phyloP scores from a whole-genome alignment of 306 rosid genomes.

The Nissolia schottii region DNA sequence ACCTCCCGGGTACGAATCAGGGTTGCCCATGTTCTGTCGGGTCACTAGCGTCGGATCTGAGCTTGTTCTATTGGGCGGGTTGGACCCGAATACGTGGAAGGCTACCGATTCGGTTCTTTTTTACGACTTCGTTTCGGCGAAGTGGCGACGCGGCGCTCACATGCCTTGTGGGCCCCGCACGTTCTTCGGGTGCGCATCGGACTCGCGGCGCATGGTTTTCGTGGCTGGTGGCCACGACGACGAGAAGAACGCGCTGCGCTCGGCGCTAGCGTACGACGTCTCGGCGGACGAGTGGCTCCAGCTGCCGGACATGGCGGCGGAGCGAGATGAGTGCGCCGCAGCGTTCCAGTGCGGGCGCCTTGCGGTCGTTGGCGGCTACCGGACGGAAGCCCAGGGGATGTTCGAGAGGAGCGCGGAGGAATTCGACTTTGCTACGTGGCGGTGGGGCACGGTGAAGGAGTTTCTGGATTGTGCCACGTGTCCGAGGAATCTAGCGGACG shows the following conservation, averaged over 20 bases:
- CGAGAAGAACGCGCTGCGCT: conserved; percentile 57
- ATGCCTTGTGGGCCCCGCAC: conserved; percentile 63
- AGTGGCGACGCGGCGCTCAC: conserved; percentile 56
- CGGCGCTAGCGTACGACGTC: conserved; percentile 53
- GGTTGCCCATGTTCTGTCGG: conserved; percentile 67
- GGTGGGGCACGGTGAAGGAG: conserved; percentile 28
- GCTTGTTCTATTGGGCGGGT: conserved; percentile 66
- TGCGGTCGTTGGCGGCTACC: conserved; percentile 53
- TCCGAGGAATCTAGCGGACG: conserved; percentile 44
- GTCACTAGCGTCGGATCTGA: conserved; percentile 45
- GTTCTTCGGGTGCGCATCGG: conserved; percentile 62
- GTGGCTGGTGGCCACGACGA: conserved; percentile 75
- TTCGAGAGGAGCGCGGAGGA: conserved; percentile 56
- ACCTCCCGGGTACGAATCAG: conserved; percentile 25
- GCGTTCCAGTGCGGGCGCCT: conserved; percentile 40
- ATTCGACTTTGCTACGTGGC: conserved; percentile 39
- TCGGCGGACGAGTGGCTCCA: conserved; percentile 38
- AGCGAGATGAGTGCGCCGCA: conserved; percentile 68
- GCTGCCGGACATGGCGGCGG: conserved; percentile 58
- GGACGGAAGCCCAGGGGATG: conserved; percentile 61
- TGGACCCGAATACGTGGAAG: conserved; percentile 58
- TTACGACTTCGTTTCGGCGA: conserved; percentile 40
- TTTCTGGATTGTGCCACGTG: conserved; percentile 39
- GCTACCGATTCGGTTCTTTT: conserved; percentile 47
- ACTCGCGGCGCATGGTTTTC: conserved; percentile 25